Evolutionary conservation across 306 rosid genomes (phyloP).

Genomic region (Heteromeles arbutifolia): DNA sequence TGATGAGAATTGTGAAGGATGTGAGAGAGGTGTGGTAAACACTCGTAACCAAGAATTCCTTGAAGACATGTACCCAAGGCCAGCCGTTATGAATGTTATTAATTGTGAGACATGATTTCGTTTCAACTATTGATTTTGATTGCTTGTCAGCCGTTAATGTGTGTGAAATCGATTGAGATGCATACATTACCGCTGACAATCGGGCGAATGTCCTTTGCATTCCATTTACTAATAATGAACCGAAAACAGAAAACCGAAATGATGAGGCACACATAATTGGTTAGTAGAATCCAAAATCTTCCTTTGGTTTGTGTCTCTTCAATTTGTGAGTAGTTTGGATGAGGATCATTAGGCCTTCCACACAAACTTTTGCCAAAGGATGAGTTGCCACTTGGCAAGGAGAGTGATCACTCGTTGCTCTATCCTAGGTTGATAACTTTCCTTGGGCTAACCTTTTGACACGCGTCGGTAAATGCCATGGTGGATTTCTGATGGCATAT

Average conservation of each 20-base stretch:
- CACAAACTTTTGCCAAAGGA: slow-evolving; percentile 21
- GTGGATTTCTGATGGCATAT: slow-evolving; percentile 35
- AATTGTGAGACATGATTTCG: background rate
- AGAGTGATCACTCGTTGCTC: slow-evolving; percentile 58
- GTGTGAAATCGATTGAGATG: background rate
- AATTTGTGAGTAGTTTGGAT: slow-evolving; percentile 18
- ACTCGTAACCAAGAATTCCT: background rate
- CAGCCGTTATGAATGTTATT: background rate
- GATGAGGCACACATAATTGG: slow-evolving; percentile 17
- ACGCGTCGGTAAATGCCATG: slow-evolving; percentile 38
- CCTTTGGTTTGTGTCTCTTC: slow-evolving; percentile 9
- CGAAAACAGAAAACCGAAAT: background rate
- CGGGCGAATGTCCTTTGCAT: background rate
- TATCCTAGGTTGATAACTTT: slow-evolving; percentile 63
- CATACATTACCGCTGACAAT: too few species aligned
- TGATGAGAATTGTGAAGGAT: background rate
- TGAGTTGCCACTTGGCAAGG: slow-evolving; percentile 46
- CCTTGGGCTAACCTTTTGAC: slow-evolving; percentile 56
- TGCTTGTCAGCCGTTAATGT: background rate
- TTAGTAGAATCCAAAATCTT: slow-evolving; percentile 25
- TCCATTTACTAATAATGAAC: background rate
- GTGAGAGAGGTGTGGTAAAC: background rate
- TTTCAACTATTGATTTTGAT: background rate
- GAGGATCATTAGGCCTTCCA: slow-evolving; percentile 31
- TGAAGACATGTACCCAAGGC: too few species aligned